Evolutionary conservation across 2,329 filamentous ascomycete species (phyloP).

Genomic region (Esteya vermicola): DNA sequence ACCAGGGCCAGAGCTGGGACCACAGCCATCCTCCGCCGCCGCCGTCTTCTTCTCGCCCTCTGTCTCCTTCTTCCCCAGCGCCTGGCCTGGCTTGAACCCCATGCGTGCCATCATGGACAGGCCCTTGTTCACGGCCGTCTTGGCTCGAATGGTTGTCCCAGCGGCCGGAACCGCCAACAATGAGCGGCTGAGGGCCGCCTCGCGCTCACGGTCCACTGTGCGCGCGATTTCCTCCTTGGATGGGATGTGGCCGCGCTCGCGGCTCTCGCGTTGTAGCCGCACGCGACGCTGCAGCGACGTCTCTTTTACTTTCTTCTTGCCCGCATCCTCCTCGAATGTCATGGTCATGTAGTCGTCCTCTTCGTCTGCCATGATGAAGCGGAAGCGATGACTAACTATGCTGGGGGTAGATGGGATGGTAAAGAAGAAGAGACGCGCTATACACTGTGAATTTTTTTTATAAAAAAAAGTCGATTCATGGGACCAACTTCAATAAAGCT

Average conservation of each 20-base stretch:
- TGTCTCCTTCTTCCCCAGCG: constrained; percentile 39
- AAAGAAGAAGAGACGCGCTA: too few relatives aligned
- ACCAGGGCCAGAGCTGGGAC: too few relatives aligned
- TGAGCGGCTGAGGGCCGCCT: constrained; percentile 62
- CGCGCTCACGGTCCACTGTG: constrained; percentile 56
- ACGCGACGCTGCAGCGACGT: constrained; percentile 40
- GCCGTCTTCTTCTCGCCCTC: neutral
- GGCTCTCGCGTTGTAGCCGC: constrained; percentile 46
- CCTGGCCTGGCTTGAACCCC: constrained; percentile 67
- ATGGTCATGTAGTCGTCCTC: constrained; percentile 98
- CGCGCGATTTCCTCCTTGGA: constrained; percentile 75
- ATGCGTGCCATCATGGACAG: constrained; percentile 95
- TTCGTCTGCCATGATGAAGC: constrained; percentile 14
- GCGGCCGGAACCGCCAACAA: constrained; percentile 45
- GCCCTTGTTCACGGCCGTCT: constrained; percentile 66
- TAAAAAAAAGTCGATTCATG: too few relatives aligned
- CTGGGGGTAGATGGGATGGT: too few relatives aligned
- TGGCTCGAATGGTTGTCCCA: too few relatives aligned
- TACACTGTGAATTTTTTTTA: too few relatives aligned
- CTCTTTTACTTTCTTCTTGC: constrained; percentile 17
- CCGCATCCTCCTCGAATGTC: constrained; percentile 57
- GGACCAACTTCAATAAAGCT: too few relatives aligned
- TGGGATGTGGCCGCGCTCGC: constrained; percentile 52
- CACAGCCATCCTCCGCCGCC: too few relatives aligned
- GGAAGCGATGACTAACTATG: too few relatives aligned